Base-by-base conservation (phyloP, 1,284 basidiomycete genomes). In the Inonotus hispidus region DNA sequence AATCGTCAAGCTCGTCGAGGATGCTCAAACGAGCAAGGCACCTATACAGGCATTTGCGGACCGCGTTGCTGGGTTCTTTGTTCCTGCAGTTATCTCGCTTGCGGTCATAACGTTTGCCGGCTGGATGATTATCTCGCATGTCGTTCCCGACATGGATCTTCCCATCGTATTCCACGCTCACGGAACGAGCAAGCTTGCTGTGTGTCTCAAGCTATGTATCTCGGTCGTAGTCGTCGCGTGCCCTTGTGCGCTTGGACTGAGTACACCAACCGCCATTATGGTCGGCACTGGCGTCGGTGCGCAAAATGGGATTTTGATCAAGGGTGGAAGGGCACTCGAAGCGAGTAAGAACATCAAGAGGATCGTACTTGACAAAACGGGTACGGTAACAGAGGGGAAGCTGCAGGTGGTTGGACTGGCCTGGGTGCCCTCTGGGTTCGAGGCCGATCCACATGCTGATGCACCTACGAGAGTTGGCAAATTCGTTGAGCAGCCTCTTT, bases 181-280 rank as follows among this genome's bases (percentile, higher is more conserved):
- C 43, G 95, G 94, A 5, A 83, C 88, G 32, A 91, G 84, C 71
- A 95, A 90, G 71, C 79, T 98, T 63, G 92, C 93, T 37, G 89
- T 97, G 11, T 98, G 96, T 71, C 80, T 99, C 63, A 95, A 98
- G 77, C 87, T 99, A 66, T 98, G 96, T 72, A 99, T 99, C 70
- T 95, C 92, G 55, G 96, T 99, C 65, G 85, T 99, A 61, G 97
- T 99, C 49, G 95, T 99, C 60, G 97, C 97, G 3, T 99, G 97
- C 72, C 97, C 97, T 0, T 99, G 97, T 71, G 97, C 97, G 0
- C 82, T 99, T 29, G 97, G 97, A 2, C 82, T 99, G 59, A 93
- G 92, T 62, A 99, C 97, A 0, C 97, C 97, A 0, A 99, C 97
- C 0, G 97, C 97, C 1, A 95, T 99, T 74, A 99, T 99, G 97